These are phyloP conservation scores for Pseudomonodictys pantanalensis DNA, from an alignment of 495 filamentous ascomycete species.

Conservation along the genomic window DNA sequence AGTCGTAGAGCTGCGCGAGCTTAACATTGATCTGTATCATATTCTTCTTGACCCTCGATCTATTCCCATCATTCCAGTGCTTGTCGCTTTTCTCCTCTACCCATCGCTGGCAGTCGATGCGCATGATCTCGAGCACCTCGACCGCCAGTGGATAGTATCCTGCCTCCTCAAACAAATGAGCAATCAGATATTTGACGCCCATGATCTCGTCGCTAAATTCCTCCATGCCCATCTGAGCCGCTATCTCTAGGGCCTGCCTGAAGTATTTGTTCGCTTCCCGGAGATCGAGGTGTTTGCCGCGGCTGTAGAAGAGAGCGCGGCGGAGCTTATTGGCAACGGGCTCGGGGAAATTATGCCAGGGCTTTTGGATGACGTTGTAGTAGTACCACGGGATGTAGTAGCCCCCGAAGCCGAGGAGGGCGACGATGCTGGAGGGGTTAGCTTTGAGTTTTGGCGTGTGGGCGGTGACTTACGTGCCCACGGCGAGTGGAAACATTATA, in stretches of 20 bases:
- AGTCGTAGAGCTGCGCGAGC: constrained; percentile 73
- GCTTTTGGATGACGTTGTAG: constrained; percentile 57
- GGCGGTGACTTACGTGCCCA: constrained; percentile 17
- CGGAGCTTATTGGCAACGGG: constrained; percentile 77
- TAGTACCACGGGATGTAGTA: constrained; percentile 62
- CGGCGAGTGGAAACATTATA: constrained; percentile 38
- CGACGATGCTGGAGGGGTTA: constrained; percentile 42
- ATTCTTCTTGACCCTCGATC: constrained; percentile 68
- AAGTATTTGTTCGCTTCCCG: constrained; percentile 76
- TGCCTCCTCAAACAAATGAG: constrained; percentile 72
- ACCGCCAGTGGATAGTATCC: constrained; percentile 63
- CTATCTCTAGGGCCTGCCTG: constrained; percentile 66
- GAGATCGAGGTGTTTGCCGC: constrained; percentile 60
- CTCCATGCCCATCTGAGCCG: constrained; percentile 71
- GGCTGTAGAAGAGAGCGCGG: constrained; percentile 78
- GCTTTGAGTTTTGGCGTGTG: neutral
- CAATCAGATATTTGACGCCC: constrained; percentile 80
- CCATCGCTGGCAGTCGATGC: constrained; percentile 60
- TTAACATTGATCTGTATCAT: constrained; percentile 73
- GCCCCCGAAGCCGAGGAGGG: constrained; percentile 48
- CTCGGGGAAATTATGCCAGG: constrained; percentile 75
- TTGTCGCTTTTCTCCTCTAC: constrained; percentile 56
- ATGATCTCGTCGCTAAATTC: constrained; percentile 85
- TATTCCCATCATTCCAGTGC: constrained; percentile 53
- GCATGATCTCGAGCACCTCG: constrained; percentile 68